phyloP scores from a whole-genome alignment of 1,284 basidiomycete genomes.

The Wallemia mellicola region DNA sequence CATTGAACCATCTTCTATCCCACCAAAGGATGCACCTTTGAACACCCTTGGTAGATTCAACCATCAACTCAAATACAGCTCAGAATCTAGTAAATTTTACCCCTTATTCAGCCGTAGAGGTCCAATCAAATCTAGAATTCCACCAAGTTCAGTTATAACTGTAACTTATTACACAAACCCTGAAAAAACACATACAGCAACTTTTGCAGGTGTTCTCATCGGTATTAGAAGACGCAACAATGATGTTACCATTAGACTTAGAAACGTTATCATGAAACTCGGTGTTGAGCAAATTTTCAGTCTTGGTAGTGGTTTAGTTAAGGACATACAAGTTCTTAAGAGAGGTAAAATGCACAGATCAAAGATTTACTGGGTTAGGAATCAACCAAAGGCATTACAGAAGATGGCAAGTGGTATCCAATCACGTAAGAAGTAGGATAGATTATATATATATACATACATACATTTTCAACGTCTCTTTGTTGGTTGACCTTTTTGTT shows the following conservation, averaged over 20 bases:
- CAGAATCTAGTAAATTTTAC: not conserved
- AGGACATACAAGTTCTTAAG: not conserved
- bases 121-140: not conserved
- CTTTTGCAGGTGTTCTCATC: not conserved
- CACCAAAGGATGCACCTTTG: not conserved
- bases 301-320: not conserved
- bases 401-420: not conserved
- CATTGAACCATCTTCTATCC: not conserved
- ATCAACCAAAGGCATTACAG: not conserved
- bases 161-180: not conserved
- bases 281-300: not conserved
- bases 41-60: not conserved
- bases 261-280: not conserved
- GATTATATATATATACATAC: not conserved
- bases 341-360: not conserved
- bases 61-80: not conserved
- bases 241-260: not conserved
- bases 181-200: not conserved
- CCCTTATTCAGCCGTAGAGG: not conserved
- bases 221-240: not conserved
- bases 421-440: not conserved
- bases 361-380: not conserved
- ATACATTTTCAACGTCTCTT: not conserved
- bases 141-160: not conserved
- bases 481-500: not conserved